Evolutionary conservation across 2,329 filamentous ascomycete genomes (phyloP), one percentile per base, ranked within the genome.

Genomic region (Cytospora schulzeri): DNA sequence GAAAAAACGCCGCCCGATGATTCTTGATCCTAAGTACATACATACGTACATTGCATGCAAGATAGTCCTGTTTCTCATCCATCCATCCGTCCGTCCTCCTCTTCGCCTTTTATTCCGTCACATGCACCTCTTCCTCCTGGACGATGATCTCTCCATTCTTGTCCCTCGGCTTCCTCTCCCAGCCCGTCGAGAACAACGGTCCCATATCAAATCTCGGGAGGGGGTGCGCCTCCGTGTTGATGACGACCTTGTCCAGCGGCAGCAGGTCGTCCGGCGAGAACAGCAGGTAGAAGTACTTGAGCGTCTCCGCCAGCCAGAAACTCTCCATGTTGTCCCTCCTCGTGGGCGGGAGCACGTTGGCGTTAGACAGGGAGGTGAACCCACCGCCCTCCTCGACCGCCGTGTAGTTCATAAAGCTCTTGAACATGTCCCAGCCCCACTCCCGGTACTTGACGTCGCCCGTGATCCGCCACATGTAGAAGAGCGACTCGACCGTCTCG

Each of bases 371-470:
- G 69, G 90, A 93, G 1, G 91, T 92, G 74, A 96, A 98, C 0
- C 93, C 93, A 48, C 88, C 88, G 45, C 88, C 87, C 48, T 93
- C 89, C 52, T 86, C 83, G 2, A 97, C 90, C 8, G 90, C 87
- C 0, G 92, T 96, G 76, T 97, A 85, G 72, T 92, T 89, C 76
- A 94, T 83, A 74, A 99, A 99, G 0, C 90, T 88, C 75, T 92
- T 88, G 80, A 99, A 99, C 89, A 99, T 98, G 71, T 97, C 90
- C 95, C 95, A 99, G 17, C 95, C 95, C 94, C 94, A 98, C 72
- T 97, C 88, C 29, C 95, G 87, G 77, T 99, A 99, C 69, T 88
- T 89, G 48, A 86, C 81, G 67, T 99, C 93, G 29, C 91, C 92
- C 0, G 95, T 99, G 76, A 99, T 96, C 68, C 95, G 89, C 91